A percentile compares a stretch with the other conserved stretches of the same genome.
Conservation (phyloP, 2,329 filamentous ascomycete species). For the Pseudogymnoascus sp. region DNA sequence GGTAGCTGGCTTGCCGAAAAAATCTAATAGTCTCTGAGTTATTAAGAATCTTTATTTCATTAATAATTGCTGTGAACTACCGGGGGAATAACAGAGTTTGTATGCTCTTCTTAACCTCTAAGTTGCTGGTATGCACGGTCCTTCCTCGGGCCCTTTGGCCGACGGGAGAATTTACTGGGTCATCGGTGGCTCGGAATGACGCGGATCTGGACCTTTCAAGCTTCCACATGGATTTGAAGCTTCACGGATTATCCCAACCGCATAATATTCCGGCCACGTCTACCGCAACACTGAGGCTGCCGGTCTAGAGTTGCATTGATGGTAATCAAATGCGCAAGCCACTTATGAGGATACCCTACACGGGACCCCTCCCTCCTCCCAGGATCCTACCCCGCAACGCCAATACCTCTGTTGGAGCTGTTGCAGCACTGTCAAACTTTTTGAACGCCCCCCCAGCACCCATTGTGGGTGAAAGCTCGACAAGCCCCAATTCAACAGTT, state of each 20-base stretch:
- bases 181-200: neutral
- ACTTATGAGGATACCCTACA: slow-evolving; percentile 85
- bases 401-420: slow-evolving; percentile 59
- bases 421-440: slow-evolving; percentile 70
- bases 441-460: slow-evolving; percentile 51
- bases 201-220: neutral
- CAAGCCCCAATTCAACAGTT: slow-evolving; percentile 41
- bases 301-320: slow-evolving; percentile 4
- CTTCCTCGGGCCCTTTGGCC: neutral
- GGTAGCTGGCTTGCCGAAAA: neutral
- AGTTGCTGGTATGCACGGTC: neutral
- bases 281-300: neutral
- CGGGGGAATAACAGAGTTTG: neutral
- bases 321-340: slow-evolving; percentile 51
- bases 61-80: neutral
- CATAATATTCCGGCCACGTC: neutral
- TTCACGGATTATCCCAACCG: neutral
- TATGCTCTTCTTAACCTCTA: neutral
- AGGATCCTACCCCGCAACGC: slow-evolving; percentile 67
- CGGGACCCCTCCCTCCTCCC: slow-evolving; percentile 68
- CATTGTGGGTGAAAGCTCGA: slow-evolving; percentile 33
- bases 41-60: neutral
- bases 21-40: neutral
- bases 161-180: neutral
- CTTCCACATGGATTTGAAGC: neutral